Percentiles rank a stretch among this genome's conserved stretches.
Evolutionary conservation across 129 eudicot genomes (phyloP).

Genomic region (Smallanthus sonchifolius): DNA sequence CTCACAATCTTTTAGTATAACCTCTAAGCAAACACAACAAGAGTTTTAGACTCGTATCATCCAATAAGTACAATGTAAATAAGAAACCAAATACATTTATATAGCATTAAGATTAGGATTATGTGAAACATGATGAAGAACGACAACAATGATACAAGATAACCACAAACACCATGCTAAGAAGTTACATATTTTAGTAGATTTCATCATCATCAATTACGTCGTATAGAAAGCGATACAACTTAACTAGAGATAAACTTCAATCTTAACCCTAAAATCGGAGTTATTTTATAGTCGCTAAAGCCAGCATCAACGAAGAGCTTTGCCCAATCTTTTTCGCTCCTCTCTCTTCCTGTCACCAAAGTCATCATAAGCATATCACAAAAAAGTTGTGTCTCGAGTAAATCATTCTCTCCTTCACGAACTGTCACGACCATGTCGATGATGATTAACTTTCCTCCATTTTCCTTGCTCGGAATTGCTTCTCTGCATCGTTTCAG

Average conservation of each 20-base stretch:
- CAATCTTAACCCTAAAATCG: conserved; percentile 23
- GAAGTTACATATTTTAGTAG: not conserved
- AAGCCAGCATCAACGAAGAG: conserved; percentile 34
- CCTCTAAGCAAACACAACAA: too few relatives aligned
- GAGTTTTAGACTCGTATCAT: too few relatives aligned
- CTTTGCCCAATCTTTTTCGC: conserved; percentile 32
- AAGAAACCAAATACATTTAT: too few relatives aligned
- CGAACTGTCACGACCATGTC: not conserved
- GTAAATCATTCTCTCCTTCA: not conserved
- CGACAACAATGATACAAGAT: too few relatives aligned
- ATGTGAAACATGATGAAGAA: too few relatives aligned
- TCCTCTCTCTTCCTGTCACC: conserved; percentile 35
- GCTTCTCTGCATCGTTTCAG: conserved; percentile 8
- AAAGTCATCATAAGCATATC: conserved; percentile 28
- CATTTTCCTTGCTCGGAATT: conserved; percentile 11
- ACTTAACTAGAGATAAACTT: conserved; percentile 25
- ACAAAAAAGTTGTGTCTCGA: conserved; percentile 16
- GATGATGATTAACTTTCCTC: conserved; percentile 17
- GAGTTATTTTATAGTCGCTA: conserved; percentile 21
- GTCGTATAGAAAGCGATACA: not conserved
- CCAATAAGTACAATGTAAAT: too few relatives aligned
- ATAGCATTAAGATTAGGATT: too few relatives aligned
- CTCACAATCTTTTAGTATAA: too few relatives aligned
- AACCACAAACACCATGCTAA: not conserved
- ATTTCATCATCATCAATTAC: not conserved